phyloP scores from a whole-genome alignment of 1,284 basidiomycete genomes.

The Ceratobasidium sp. region DNA sequence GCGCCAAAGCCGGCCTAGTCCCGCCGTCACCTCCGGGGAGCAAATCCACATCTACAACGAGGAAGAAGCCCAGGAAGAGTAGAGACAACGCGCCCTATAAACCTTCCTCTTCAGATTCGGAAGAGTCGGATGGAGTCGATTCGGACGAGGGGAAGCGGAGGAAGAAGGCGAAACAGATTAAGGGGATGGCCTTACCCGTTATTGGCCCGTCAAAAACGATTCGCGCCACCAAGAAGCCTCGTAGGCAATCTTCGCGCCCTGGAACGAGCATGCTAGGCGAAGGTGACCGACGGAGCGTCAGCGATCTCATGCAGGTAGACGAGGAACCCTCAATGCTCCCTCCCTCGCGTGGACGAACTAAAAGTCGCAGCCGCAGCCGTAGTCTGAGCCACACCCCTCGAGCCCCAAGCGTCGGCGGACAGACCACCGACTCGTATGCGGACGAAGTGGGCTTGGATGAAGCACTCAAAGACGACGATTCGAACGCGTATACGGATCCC shows the following conservation, averaged over 20 bases:
- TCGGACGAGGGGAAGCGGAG: constrained; percentile 62
- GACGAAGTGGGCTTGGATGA: constrained; percentile 19
- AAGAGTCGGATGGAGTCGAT: constrained; percentile 62
- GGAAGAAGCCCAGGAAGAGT: constrained; percentile 44
- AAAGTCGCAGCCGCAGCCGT: constrained; percentile 15
- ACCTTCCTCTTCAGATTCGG: constrained; percentile 65
- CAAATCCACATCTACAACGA: constrained; percentile 5
- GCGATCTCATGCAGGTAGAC: constrained; percentile 28
- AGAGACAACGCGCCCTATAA: constrained; percentile 78
- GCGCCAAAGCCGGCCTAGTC: constrained; percentile 24
- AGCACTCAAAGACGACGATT: constrained; percentile 18
- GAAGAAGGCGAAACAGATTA: constrained; percentile 63
- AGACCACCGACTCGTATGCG: constrained; percentile 26
- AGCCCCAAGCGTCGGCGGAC: constrained; percentile 24
- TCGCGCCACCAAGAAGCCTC: constrained; percentile 19
- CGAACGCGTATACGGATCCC: constrained; percentile 35
- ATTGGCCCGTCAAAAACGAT: constrained; percentile 62
- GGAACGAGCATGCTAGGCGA: constrained; percentile 21
- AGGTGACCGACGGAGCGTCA: constrained; percentile 46
- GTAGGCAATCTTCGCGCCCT: constrained; percentile 31
- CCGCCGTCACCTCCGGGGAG: neutral
- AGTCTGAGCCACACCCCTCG: constrained; percentile 35
- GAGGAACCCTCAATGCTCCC: constrained; percentile 27
- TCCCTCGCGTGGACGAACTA: constrained; percentile 28
- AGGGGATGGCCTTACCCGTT: constrained; percentile 67